Conservation (phyloP, 352 stramenopile species). For the Stramenopiles sp. region DNA sequence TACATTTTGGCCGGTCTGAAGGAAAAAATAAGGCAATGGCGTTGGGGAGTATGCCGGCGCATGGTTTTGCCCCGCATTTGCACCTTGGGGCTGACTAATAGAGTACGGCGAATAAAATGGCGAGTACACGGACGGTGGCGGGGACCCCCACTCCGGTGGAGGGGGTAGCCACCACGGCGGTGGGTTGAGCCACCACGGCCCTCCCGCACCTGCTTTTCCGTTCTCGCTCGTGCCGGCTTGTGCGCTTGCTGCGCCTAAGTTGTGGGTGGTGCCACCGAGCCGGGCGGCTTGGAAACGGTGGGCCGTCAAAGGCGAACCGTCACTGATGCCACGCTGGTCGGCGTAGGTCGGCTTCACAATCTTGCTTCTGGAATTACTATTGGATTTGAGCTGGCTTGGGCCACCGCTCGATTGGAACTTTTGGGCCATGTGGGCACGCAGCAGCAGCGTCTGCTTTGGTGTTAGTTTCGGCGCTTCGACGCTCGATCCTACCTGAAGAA, state of each 20-base stretch:
- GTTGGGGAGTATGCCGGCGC: not conserved
- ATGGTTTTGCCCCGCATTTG: not conserved
- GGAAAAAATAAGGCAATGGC: not conserved
- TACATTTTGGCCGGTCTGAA: not conserved
- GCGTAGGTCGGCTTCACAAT: not conserved
- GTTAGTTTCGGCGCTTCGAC: not conserved
- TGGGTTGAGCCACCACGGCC: not conserved
- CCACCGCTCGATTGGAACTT: not conserved
- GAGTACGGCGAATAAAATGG: not conserved
- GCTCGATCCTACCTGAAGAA: not conserved
- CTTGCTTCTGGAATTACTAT: not conserved
- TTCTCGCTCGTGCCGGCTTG: not conserved
- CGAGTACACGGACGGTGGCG: not conserved
- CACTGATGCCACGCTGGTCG: slow-evolving; percentile 1
- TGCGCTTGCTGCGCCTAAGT: not conserved
- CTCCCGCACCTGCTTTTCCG: not conserved
- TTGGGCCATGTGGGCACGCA: not conserved
- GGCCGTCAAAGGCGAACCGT: too few species aligned
- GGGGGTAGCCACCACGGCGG: not conserved
- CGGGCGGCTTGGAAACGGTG: not conserved
- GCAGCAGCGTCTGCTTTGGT: not conserved
- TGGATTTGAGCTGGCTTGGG: not conserved
- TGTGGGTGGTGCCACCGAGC: not conserved
- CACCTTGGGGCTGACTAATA: not conserved
- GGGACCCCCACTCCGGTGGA: not conserved